Base-by-base conservation (phyloP, 306 rosid species). In the Quercus cerris region DNA sequence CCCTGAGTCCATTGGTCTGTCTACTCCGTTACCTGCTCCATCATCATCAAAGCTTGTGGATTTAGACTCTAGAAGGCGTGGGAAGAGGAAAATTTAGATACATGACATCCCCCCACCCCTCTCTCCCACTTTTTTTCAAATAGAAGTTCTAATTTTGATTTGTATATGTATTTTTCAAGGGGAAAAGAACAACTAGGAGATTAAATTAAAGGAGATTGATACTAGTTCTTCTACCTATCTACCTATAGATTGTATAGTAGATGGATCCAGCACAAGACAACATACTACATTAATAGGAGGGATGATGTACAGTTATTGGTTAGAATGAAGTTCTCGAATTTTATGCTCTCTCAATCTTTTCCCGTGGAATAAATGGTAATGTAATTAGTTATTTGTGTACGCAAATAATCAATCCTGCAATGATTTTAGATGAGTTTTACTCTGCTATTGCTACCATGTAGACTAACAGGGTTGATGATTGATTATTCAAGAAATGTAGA, bases 1-100 rank as follows among this genome's bases (percentile, higher is more conserved):
- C 78, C 98, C 98, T 35, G 99, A 91, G 90, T 95, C 99, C 31
- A 61, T 95, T 72, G 99, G 99, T 81, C 80, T 91, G 62, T 77
- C 90, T 5, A 81, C 93, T 59, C 88, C 92, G 5, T 22, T 81
- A 67, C 93, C 96, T 1, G 78, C 84, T 70, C 85, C 74, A 27
- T 86, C 96, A 22, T 81, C 91, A 5, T 78, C 90, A 46, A 90
- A 89, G 86, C 96, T 95, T 58, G 89, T 91, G 77, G 99, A 95
- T 81, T 73, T 91, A 64, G 96, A 91, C 85, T 74, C 79, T 0
- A 81, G 93, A 61, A 86, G 88, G 82, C 96, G 86, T 56, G 93
- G 94, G 77, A 95, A 91, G 85, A 80, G 93, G 89, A 93, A 87
- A 90, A 77, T 88, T 52, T 94, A 89, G 85, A 41, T 11, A 41